Percentiles rank a stretch among this genome's conserved stretches.
These are phyloP conservation scores for Xylaria multiplex DNA, from an alignment of 2,329 filamentous ascomycete genomes.

Conservation along the genomic window DNA sequence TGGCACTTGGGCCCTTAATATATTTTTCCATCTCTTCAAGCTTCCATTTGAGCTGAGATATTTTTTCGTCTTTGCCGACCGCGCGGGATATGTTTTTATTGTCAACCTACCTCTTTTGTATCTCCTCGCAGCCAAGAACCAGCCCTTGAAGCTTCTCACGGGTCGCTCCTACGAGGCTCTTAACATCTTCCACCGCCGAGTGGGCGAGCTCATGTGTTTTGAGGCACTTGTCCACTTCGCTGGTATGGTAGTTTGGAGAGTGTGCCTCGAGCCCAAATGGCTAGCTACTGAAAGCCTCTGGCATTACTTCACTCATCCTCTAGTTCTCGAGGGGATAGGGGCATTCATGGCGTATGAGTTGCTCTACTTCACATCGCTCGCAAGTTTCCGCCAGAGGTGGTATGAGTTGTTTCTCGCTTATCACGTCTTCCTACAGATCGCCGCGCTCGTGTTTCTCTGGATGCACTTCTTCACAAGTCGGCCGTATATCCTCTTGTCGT, in stretches of 20 bases:
- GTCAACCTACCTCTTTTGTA: slow-evolving; percentile 66
- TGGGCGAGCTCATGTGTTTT: slow-evolving; percentile 71
- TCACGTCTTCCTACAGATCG: slow-evolving; percentile 67
- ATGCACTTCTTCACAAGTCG: slow-evolving; percentile 65
- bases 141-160: slow-evolving; percentile 68
- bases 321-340: slow-evolving; percentile 64
- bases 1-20: slow-evolving; percentile 62
- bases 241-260: slow-evolving; percentile 67
- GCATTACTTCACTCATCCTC: slow-evolving; percentile 61
- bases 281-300: slow-evolving; percentile 54
- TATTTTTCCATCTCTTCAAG: slow-evolving; percentile 67
- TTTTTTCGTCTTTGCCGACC: slow-evolving; percentile 68
- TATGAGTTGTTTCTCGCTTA: slow-evolving; percentile 71
- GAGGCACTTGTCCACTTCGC: slow-evolving; percentile 65
- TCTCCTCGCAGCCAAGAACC: slow-evolving; percentile 72
- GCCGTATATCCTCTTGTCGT: slow-evolving; percentile 62
- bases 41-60: slow-evolving; percentile 59
- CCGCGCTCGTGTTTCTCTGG: slow-evolving; percentile 66
- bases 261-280: slow-evolving; percentile 59
- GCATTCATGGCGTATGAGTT: slow-evolving; percentile 68
- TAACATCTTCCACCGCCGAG: slow-evolving; percentile 71
- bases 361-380: slow-evolving; percentile 70
- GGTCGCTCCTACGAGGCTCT: slow-evolving; percentile 73
- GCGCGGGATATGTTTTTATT: slow-evolving; percentile 63
- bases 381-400: slow-evolving; percentile 66